These are phyloP conservation scores for Lentinula boryana DNA, from an alignment of 768 basidiomycete genomes.

Conservation along the genomic window DNA sequence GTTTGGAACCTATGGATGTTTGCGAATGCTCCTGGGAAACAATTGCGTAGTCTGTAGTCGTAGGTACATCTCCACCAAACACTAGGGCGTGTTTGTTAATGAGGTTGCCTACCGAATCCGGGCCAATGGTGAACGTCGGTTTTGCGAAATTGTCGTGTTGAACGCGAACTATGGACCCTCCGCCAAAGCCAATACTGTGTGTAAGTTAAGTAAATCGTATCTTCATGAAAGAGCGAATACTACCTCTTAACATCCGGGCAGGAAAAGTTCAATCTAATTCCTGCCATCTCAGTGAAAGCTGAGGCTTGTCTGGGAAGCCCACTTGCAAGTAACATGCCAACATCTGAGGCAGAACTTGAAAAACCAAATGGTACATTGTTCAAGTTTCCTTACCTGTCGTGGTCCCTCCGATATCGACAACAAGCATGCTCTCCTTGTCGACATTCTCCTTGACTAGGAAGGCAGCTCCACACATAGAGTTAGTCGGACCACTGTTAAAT, in stretches of 20 bases:
- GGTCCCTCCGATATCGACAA: slow-evolving; percentile 54
- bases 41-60: slow-evolving; percentile 50
- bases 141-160: background rate
- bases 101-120: slow-evolving; percentile 50
- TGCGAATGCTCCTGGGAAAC: slow-evolving; percentile 17
- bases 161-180: slow-evolving; percentile 43
- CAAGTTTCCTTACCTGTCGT: slow-evolving; percentile 16
- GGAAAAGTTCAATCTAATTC: slow-evolving; percentile 46
- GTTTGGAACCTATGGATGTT: background rate
- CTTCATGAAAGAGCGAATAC: background rate
- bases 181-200: slow-evolving; percentile 46
- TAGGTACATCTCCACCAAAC: slow-evolving; percentile 45
- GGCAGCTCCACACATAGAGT: slow-evolving; percentile 57
- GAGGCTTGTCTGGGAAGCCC: slow-evolving; percentile 52
- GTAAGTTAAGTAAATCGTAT: background rate
- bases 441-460: slow-evolving; percentile 40
- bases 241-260: slow-evolving; percentile 43
- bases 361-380: background rate
- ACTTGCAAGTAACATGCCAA: slow-evolving; percentile 46
- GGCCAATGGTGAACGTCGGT: slow-evolving; percentile 37
- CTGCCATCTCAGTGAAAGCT: slow-evolving; percentile 46
- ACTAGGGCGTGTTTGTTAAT: slow-evolving; percentile 34
- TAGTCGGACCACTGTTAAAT: slow-evolving; percentile 51
- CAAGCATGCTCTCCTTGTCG: slow-evolving; percentile 30
- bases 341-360: slow-evolving; percentile 27